Base-by-base conservation (phyloP, 805 yeast species). In the Sugiyamaella floridensis region DNA sequence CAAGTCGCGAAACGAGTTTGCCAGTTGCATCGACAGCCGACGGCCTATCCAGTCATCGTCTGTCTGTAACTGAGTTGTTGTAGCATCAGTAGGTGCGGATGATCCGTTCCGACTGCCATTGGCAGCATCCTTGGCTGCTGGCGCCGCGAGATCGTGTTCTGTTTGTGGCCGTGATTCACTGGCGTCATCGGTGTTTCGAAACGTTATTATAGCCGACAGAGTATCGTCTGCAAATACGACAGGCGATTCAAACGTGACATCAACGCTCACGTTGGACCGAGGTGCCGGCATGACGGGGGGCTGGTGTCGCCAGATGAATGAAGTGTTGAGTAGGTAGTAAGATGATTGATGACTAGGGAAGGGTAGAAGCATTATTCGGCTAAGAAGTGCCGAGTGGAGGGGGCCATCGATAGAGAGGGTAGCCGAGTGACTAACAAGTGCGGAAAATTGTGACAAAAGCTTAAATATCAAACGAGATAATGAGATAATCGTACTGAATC, bases 201-300 rank as follows among this genome's bases (percentile, higher is more conserved):
- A 70, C 14, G 65, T 65, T 40, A 71, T 61, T 20, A 59, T 57
- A 29, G 68, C 64, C n/a, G 55, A 43, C 42, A 71, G 57, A n/a
- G 55, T 54, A 42, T 70, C 72, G 22, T 76, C 76, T 1, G 73
- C 72, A 57, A 70, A 72, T 11, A 69, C 67, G 40, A 67, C 64
- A 12, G 71, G 67, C 37, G 61, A 60, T 45, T 70, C 72, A 49
- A 72, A 65, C 32, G 63, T 59, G 7, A 70, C 74, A 45, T 68
- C 73, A 29, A 71, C 71, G 47, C 65, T 64, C 62, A 67, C 55
- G 40, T 52, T 55, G 22, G 60, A 54, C 29, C 53, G 53, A 12
- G 50, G 46, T n/a, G 45, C 50, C 48, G 37, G 37, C 37, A 32
- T 32, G 37, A 14, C 37, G 37, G 26, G 26, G 26, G 26, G 26